Percentiles rank a stretch among this genome's conserved stretches.
These are phyloP conservation scores for Dactylorhiza incarnata DNA, from an alignment of 106 monocot species.

Conservation along the genomic window DNA sequence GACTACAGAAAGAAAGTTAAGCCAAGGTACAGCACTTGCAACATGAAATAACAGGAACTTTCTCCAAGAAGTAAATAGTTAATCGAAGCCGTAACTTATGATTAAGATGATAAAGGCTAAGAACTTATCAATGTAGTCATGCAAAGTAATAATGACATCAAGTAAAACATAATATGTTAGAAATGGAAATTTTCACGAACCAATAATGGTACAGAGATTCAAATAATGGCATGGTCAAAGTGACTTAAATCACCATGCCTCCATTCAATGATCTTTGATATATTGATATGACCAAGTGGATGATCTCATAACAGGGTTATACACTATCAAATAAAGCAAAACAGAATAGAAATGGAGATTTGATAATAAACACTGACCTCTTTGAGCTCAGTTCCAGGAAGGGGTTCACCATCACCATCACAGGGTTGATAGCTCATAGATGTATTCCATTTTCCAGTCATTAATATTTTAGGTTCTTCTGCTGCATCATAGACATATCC, in stretches of 20 bases:
- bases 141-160: not conserved
- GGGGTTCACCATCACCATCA: slow-evolving; percentile 89
- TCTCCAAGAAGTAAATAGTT: not conserved
- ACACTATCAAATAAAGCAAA: not conserved
- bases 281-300: not conserved
- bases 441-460: slow-evolving; percentile 96
- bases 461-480: slow-evolving; percentile 86
- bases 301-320: not conserved
- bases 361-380: slow-evolving; percentile 36
- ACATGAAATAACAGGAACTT: not conserved
- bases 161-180: not conserved
- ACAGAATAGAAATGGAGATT: not conserved
- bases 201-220: not conserved
- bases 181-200: not conserved
- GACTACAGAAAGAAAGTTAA: not conserved
- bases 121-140: not conserved
- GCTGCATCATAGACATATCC: slow-evolving; percentile 84
- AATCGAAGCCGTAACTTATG: not conserved
- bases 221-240: not conserved
- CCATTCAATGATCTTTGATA: not conserved
- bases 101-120: not conserved
- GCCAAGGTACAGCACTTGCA: not conserved
- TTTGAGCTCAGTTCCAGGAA: slow-evolving; percentile 78
- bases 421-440: slow-evolving; percentile 91
- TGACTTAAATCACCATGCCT: not conserved